Base-by-base conservation (phyloP, 1,139 yeast genomes). In the Debaryomyces sp. region DNA sequence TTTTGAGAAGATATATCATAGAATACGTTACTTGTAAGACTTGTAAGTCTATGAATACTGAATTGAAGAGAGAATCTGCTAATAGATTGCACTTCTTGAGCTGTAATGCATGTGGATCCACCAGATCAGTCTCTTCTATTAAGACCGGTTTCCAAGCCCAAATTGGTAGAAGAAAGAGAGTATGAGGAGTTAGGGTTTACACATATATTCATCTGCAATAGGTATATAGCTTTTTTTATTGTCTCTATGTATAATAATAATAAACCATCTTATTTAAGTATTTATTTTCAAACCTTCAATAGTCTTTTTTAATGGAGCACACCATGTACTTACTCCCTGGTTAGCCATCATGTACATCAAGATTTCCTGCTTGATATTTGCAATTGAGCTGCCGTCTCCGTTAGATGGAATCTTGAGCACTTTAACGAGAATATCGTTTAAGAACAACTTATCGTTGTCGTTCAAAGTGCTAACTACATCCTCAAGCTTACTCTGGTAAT, bases 141-240 rank as follows among this genome's bases (percentile, higher is more conserved):
- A 94, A 95, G 84, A 89, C 97, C 48, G 99, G 99, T 85, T 94
- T 90, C 96, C 97, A 92, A 78, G 99, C 99, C 58, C 87, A 90
- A 71, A 84, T 87, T 68, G 88, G 90, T 59, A 83, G 85, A 72
- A 84, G 88, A 80, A 84, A 80, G 84, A 85, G 50, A 45, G 52
- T 46, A 44, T 51, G 40, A 45, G 23, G 43, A 30, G 46, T 27
- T 41, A 35, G 32, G 34, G 34, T 35, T 39, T 30, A 41, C 18
- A 40, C 33, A 33, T 13, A 23, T 35, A 29, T 26, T 39, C 34
- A 27, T 21, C 36, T 39, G 27, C 37, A 23, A 30, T 22, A 27
- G 43, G 43, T 40, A 30, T 40, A 40, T 40, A 40, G 43, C 43
- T 41, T 41, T 41, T 37, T 39, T 39, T 41, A 43, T 35, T 44